These are phyloP conservation scores for Blastomyces parvus DNA, from an alignment of 2,329 filamentous ascomycete genomes.

Conservation along the genomic window DNA sequence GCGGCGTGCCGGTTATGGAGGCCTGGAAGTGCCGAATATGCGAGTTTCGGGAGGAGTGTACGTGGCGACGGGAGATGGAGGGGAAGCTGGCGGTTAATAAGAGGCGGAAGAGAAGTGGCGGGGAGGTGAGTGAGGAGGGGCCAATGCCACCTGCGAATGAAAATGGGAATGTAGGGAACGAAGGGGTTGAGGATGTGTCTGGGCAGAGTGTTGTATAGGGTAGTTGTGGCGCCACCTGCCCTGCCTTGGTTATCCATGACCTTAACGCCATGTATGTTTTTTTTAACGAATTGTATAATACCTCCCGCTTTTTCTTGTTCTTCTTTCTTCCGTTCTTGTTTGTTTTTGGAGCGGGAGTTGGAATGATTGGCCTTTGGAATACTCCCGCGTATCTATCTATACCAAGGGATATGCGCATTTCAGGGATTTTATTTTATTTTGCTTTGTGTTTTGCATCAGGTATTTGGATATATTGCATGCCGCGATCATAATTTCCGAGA, in stretches of 20 bases:
- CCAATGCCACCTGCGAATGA: neutral
- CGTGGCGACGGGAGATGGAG: slow-evolving; percentile 65
- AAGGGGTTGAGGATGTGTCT: neutral
- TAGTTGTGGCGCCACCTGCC: too few relatives aligned
- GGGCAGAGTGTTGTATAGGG: slow-evolving; percentile 6
- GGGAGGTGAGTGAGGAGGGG: neutral
- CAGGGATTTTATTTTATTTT: too few relatives aligned
- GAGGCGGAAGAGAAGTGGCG: slow-evolving; percentile 18
- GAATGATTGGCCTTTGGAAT: neutral
- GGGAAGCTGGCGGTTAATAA: slow-evolving; percentile 42
- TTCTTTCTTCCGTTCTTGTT: neutral
- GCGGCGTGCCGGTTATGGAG: slow-evolving; percentile 71
- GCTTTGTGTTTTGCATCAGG: neutral
- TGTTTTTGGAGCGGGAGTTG: neutral
- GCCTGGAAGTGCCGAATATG: slow-evolving; percentile 81
- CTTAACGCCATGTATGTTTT: neutral
- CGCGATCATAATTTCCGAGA: neutral
- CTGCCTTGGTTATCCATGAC: neutral
- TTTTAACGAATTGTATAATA: neutral
- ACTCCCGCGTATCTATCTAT: neutral
- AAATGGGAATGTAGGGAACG: neutral
- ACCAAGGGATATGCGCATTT: neutral
- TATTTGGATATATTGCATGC: neutral
- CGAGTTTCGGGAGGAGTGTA: slow-evolving; percentile 69
- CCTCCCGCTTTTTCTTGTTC: too few relatives aligned